Percentiles rank a stretch among this genome's conserved stretches.
Evolutionary conservation across 1,139 yeast genomes (phyloP).

Genomic region (Scheffersomyces quercinus): DNA sequence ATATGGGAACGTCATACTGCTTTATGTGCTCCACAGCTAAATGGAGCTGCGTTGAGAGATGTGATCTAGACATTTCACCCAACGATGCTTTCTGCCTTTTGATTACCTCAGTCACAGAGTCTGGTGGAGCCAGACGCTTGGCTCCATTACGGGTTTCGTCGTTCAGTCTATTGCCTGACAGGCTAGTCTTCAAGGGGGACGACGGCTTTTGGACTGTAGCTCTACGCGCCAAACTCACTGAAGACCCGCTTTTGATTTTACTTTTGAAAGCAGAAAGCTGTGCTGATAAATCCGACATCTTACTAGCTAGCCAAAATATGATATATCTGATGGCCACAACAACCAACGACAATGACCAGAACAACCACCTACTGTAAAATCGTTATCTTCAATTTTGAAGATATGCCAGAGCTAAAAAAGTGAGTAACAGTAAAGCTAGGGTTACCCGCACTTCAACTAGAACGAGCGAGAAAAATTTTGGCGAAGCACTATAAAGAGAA

Average conservation of each 20-base stretch:
- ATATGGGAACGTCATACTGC: slow-evolving; percentile 66
- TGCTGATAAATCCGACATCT: slow-evolving; percentile 47
- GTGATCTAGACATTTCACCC: slow-evolving; percentile 49
- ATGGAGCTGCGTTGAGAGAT: slow-evolving; percentile 76
- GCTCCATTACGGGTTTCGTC: slow-evolving; percentile 6
- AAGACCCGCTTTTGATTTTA: slow-evolving; percentile 49
- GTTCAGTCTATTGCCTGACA: slow-evolving; percentile 4
- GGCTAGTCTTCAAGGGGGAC: slow-evolving; percentile 9
- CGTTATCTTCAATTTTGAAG: too few relatives aligned
- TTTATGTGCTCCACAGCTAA: slow-evolving; percentile 87
- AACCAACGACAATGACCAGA: too few relatives aligned
- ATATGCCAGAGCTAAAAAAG: too few relatives aligned
- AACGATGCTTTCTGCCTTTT: slow-evolving; percentile 36
- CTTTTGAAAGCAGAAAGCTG: slow-evolving; percentile 51
- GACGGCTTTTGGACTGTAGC: slow-evolving; percentile 13
- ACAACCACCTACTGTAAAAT: too few relatives aligned
- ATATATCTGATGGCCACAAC: too few relatives aligned
- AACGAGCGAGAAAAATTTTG: too few relatives aligned
- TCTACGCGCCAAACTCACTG: slow-evolving; percentile 38
- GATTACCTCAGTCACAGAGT: slow-evolving; percentile 34
- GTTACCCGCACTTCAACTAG: too few relatives aligned
- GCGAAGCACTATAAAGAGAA: too few relatives aligned
- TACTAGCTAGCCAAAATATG: too few relatives aligned
- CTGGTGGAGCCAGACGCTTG: slow-evolving; percentile 20
- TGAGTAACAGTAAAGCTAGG: too few relatives aligned